These are phyloP conservation scores for Marasmius tenuissimus DNA, from an alignment of 1,284 basidiomycete genomes.

Conservation along the genomic window DNA sequence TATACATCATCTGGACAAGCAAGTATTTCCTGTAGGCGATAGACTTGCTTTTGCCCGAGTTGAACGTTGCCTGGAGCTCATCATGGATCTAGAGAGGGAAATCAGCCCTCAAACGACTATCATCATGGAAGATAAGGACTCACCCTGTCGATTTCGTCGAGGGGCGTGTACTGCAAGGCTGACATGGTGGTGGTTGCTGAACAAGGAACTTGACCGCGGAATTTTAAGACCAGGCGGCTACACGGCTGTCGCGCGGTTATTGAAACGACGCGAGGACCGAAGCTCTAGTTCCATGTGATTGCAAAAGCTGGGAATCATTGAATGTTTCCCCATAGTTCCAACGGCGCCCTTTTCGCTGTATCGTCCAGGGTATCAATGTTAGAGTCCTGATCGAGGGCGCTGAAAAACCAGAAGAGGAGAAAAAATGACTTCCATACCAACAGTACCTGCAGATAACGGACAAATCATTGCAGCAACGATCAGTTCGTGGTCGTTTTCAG, in stretches of 20 bases:
- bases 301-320: too few relatives aligned
- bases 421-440: too few relatives aligned
- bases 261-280: neutral
- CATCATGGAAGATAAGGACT: neutral
- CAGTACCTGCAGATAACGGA: too few relatives aligned
- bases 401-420: too few relatives aligned
- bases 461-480: too few relatives aligned
- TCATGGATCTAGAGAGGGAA: constrained; percentile 45
- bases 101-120: neutral
- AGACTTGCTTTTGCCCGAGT: constrained; percentile 56
- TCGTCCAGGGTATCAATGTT: too few relatives aligned
- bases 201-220: neutral
- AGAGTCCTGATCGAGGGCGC: too few relatives aligned
- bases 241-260: neutral
- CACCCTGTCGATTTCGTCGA: neutral
- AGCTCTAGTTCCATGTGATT: too few relatives aligned
- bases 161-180: neutral
- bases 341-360: too few relatives aligned
- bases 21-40: constrained; percentile 67
- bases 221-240: neutral
- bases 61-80: constrained; percentile 51
- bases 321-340: too few relatives aligned
- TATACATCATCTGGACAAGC: constrained; percentile 63
- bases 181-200: neutral
- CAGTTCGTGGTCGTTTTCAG: too few relatives aligned